phyloP scores from a whole-genome alignment of 2,329 filamentous ascomycete species.

The Pseudocercospora vitis region DNA sequence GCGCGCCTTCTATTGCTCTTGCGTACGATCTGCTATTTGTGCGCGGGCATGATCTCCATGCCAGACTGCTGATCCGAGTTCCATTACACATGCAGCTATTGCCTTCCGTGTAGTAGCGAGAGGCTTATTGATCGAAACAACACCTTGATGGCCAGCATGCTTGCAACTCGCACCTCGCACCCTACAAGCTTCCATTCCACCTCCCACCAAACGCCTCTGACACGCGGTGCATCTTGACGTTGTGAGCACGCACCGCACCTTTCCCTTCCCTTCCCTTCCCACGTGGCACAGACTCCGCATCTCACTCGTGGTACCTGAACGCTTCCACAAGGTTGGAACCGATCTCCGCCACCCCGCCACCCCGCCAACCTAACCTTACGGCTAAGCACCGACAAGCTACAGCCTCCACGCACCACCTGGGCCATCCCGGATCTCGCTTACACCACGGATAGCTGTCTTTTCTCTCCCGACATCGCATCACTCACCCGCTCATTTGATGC shows the following conservation, averaged over 20 bases:
- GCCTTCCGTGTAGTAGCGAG: background rate
- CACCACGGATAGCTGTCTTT: background rate
- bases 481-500: background rate
- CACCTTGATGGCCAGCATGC: conserved; percentile 1
- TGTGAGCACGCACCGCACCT: background rate
- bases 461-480: background rate
- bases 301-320: background rate
- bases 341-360: background rate
- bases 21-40: too few species aligned
- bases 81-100: background rate
- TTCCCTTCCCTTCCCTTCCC: background rate
- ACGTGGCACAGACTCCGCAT: background rate
- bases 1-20: too few species aligned
- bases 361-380: background rate
- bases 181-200: too few species aligned
- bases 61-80: too few species aligned
- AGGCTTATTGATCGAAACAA: background rate
- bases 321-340: background rate
- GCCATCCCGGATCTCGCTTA: too few species aligned
- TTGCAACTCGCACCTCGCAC: too few species aligned
- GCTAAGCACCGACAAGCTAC: background rate
- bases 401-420: too few species aligned
- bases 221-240: conserved; percentile 1
- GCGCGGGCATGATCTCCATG: too few species aligned
- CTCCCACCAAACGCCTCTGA: background rate